Evolutionary conservation across 139 green algal species (phyloP), one percentile per base, ranked within the genome.

Genomic region (Chlamydomonas asymmetrica): DNA sequence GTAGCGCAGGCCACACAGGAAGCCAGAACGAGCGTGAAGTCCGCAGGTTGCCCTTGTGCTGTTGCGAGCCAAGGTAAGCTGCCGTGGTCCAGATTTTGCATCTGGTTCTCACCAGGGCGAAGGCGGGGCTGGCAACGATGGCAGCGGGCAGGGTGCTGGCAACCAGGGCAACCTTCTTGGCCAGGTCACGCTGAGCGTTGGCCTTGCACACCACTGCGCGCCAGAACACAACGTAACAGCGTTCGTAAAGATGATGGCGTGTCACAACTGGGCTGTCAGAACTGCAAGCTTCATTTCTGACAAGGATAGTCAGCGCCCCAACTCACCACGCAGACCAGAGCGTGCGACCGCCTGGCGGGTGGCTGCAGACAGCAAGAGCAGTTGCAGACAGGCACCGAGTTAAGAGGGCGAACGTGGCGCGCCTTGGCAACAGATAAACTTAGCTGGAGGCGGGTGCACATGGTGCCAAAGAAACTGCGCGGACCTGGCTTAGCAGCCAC

Each of bases 41-140:
- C 20, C 25, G 8, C 7, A 45, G 43, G 6, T 10, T 39, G 43
- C 13, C 40, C 5, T 20, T 9, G 41, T 59, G 5, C 43, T 59
- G 39, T 3, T 22, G n/a, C 39, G 59, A 29, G 29, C 31, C 16
- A 40, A 43, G 10, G 22, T 23, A 32, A 7, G 52, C 52, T 23
- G 7, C 18, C 20, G 25, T 2, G 1, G 5, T 5, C 27, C 59
- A n/a, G 5, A 23, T 66, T 37, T 16, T 52, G 45, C 45, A 8
- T 6, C 27, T 39, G 8, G 4, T 40, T 57, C 84, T 66, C 41
- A 91, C 86, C 76, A 91, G 77, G 37, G 87, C 87, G 37, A 87
- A 91, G 16, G 87, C 87, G 35, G 87, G 87, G 82, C 41, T 63
- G 62, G 87, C 70, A 39, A 63, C 80, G 16, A 91, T 32, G 27